Evolutionary conservation across 331 rosid species (phyloP).

Genomic region (Prunus yedoensis): DNA sequence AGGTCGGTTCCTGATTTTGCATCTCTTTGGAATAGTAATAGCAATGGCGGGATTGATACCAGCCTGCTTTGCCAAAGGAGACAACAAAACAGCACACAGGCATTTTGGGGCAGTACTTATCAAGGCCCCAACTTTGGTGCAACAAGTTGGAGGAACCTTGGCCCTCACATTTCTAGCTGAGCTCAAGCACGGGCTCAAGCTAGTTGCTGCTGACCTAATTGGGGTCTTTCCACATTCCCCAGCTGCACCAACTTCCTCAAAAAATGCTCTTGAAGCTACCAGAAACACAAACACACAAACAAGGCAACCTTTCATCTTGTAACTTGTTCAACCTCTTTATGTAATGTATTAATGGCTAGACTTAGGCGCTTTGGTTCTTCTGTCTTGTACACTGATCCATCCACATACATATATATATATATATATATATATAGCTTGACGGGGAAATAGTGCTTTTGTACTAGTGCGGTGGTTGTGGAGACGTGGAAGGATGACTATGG

Average conservation of each 20-base stretch:
- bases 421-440: constrained; percentile 17
- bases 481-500: constrained; percentile 19
- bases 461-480: constrained; percentile 81
- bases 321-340: constrained; percentile 21
- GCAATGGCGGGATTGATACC: constrained; percentile 74
- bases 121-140: constrained; percentile 63
- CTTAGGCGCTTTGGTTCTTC: background rate
- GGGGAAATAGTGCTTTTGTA: constrained; percentile 9
- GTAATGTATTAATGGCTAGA: constrained; percentile 2
- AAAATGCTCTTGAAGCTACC: constrained; percentile 33
- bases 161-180: constrained; percentile 53
- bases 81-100: constrained; percentile 76
- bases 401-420: constrained; percentile 7
- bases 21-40: constrained; percentile 75
- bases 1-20: constrained; percentile 82
- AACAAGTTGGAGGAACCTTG: constrained; percentile 65
- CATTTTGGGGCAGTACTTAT: constrained; percentile 61
- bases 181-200: constrained; percentile 69
- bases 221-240: constrained; percentile 87
- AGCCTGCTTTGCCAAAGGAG: constrained; percentile 79
- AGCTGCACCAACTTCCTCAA: constrained; percentile 49
- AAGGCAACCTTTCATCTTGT: constrained; percentile 24
- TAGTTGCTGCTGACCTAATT: constrained; percentile 69
- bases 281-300: constrained; percentile 36
- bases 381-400: constrained; percentile 16